Base-by-base conservation (phyloP, 148 eudicot genomes). In the Chenopodium album region DNA sequence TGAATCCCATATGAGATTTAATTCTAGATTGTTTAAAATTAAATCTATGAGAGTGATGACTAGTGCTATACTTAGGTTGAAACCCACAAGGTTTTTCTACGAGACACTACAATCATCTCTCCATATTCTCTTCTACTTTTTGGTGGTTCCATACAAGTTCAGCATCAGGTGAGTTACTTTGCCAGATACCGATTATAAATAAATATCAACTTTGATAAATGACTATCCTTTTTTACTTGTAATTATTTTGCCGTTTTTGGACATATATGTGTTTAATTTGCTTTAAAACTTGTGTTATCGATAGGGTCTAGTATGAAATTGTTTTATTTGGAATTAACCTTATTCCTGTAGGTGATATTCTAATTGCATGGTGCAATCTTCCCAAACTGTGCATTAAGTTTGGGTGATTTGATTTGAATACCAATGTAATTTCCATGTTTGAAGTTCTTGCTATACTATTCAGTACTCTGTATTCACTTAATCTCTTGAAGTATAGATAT, bases 41-140 rank as follows among this genome's bases (percentile, higher is more conserved):
- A 22, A 5, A 14, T 31, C 28, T 48, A 7, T 54, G 20, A 54
- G 20, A 54, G 46, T n/a, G 47, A 46, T 50, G 10, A 46, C 77
- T 76, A 20, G 28, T n/a, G 73, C 23, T 65, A 31, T 29, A 66
- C 26, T 59, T 88, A 96, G 99, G 98, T 96, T 82, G 99, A 96
- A 85, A 96, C 98, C 76, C 85, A 83, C 80, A 94, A 78, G 88
- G 91, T 96, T 64, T 96, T 88, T 85, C 90, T 96, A 63, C 92
- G 98, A 81, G 99, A 96, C 87, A 92, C 98, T 65, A 93, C 99
- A 50, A 83, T 96, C 54, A 87, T 94, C 76, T 94, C 99, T n/a
- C 99, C 99, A 71, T 94, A 92, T 81, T 91, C 99, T 70, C 89
- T 96, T 82, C 84, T 96, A 84, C 93, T 96, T 81, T 96, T 96